Evolutionary conservation across 331 rosid species (phyloP).

Genomic region (Pyrus hybrid): DNA sequence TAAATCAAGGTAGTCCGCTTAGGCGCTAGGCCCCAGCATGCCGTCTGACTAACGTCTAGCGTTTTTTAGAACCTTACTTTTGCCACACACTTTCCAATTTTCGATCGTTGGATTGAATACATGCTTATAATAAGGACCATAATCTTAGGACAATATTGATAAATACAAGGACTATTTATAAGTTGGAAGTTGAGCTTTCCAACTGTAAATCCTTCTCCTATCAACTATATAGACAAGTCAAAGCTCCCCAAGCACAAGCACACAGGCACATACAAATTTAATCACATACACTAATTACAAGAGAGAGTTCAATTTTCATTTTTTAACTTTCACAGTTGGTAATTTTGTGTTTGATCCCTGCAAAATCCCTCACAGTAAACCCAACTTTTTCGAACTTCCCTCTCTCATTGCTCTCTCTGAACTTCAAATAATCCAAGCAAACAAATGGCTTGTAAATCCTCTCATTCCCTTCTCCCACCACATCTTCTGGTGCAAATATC

Average conservation of each 20-base stretch:
- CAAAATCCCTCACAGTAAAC: constrained; percentile 76
- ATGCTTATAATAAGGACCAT: neutral
- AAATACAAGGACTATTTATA: neutral
- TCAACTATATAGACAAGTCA: neutral
- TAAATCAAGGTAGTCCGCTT: no score
- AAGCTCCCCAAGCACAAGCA: neutral
- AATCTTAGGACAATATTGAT: neutral
- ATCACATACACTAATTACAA: neutral
- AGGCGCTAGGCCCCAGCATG: no score
- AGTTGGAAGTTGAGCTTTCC: constrained; percentile 8
- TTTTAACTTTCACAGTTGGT: neutral
- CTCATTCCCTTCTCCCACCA: constrained; percentile 53
- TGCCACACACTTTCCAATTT: no score
- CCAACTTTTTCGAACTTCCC: constrained; percentile 93
- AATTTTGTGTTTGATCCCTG: constrained; percentile 36
- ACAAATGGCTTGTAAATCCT: constrained; percentile 54
- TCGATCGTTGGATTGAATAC: no score
- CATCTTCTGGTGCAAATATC: constrained; percentile 60
- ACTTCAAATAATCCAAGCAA: constrained; percentile 68
- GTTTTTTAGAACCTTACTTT: no score
- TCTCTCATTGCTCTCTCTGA: constrained; percentile 74
- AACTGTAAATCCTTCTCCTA: neutral
- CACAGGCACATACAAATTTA: neutral
- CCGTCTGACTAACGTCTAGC: no score
- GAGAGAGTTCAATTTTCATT: neutral